Evolutionary conservation across 148 eudicot species (phyloP).

Genomic region (Chenopodium suecicum): DNA sequence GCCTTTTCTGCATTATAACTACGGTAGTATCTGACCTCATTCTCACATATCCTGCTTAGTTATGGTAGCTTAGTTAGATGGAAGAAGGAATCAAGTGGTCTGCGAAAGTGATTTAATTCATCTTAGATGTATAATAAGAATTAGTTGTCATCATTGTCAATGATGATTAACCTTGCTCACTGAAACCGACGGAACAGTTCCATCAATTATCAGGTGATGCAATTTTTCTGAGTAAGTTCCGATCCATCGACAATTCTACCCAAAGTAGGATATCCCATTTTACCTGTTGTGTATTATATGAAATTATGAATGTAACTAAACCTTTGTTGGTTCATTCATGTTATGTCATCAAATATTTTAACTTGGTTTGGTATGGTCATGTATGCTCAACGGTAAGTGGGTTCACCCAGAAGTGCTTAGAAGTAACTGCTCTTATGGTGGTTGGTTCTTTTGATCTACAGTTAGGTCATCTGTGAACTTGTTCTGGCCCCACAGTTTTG

Average conservation of each 20-base stretch:
- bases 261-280: not conserved
- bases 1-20: conserved; percentile 24
- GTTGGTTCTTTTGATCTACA: conserved; percentile 25
- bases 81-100: conserved; percentile 4
- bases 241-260: not conserved
- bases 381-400: conserved; percentile 16
- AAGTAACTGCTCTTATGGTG: not conserved
- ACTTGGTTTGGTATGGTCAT: conserved; percentile 15
- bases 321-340: conserved; percentile 15
- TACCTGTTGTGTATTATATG: not conserved
- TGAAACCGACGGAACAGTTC: not conserved
- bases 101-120: not conserved
- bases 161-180: not conserved
- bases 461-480: conserved; percentile 40
- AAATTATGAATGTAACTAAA: conserved; percentile 3
- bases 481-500: conserved; percentile 11
- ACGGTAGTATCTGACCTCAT: conserved; percentile 25
- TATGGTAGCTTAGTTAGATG: conserved; percentile 5
- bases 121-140: not conserved
- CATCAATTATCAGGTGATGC: not conserved
- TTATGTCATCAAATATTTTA: conserved; percentile 17
- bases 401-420: conserved; percentile 28
- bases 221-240: not conserved
- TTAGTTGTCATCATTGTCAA: not conserved
- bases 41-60: not conserved